Evolutionary conservation across 2,329 filamentous ascomycete species (phyloP), one percentile per base, ranked within the genome.

Genomic region (Aphanocladium album): DNA sequence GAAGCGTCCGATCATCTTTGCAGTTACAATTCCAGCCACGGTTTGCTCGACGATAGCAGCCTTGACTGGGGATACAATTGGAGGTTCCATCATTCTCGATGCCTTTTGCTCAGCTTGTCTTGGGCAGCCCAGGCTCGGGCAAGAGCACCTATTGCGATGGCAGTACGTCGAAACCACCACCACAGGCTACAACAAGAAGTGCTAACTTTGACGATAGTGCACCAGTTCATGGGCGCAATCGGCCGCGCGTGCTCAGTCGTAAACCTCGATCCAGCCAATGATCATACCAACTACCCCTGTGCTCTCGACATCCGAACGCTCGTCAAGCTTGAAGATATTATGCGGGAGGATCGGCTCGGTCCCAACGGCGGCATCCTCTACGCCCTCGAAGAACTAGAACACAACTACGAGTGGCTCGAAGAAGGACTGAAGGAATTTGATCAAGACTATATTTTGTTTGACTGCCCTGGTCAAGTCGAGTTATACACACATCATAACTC

Each of bases 141-240:
- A 99, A 99, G 79, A 97, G 92, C 65, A 99, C 95, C 8, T 97
- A 96, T 74, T 98, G 93, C 80, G 91, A 98, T 86, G 95, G 95
- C 72, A 96, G 86, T 88, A 74, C 74, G 85, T 70, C 35, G 6
- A 17, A 25, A 8, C 54, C 35, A 37, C 51, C 50, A 50, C 52
- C 39, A 39, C 23, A 6, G 49, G 35, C 16, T 17, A 8, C 27
- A 35, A 46, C 52, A 45, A 11, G 12, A n/a, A 37, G 17, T 21
- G 27, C 51, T 55, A 14, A 49, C 47, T 3, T 25, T 19, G 61
- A 66, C 27, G 11, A 51, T 62, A 88, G 86, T 99, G 90, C 91
- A 97, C 71, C 95, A 99, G 77, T 99, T 99, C 78, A 89, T 98
- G 82, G 89, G 89, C 66, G 93, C 95, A 64, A 96, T 99, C 72